Percentiles rank a stretch among this genome's conserved stretches.
phyloP scores from a whole-genome alignment of 345 rosid species.

The Hibiscus syriacus region DNA sequence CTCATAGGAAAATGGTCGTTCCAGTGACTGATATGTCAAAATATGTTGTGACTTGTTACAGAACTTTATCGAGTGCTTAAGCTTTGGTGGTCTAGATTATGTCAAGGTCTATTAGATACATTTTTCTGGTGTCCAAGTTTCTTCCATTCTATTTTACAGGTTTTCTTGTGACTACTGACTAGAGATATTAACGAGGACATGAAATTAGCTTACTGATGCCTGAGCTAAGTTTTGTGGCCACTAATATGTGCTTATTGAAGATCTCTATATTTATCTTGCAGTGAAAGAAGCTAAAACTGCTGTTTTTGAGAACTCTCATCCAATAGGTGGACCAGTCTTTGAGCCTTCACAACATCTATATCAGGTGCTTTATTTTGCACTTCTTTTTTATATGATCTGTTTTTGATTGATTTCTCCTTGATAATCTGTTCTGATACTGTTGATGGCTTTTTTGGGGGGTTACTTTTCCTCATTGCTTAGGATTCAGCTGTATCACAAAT shows the following conservation, averaged over 20 bases:
- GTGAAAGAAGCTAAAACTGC: constrained; percentile 42
- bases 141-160: neutral
- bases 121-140: neutral
- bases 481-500: constrained; percentile 27
- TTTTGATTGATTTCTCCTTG: neutral
- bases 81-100: neutral
- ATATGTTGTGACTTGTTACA: neutral
- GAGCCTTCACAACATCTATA: constrained; percentile 38
- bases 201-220: neutral
- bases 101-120: neutral
- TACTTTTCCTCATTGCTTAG: constrained; percentile 21
- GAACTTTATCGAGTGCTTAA: neutral
- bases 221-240: neutral
- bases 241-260: neutral
- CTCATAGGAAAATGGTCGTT: neutral
- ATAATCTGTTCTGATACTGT: constrained; percentile 4
- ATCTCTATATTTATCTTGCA: constrained; percentile 23
- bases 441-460: neutral
- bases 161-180: neutral
- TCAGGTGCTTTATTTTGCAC: constrained; percentile 22
- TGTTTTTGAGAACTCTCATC: constrained; percentile 35
- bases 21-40: neutral
- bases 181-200: neutral
- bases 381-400: neutral
- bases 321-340: constrained; percentile 21